phyloP scores from a whole-genome alignment of 2,329 filamentous ascomycete genomes.

The Xylaria sp. region DNA sequence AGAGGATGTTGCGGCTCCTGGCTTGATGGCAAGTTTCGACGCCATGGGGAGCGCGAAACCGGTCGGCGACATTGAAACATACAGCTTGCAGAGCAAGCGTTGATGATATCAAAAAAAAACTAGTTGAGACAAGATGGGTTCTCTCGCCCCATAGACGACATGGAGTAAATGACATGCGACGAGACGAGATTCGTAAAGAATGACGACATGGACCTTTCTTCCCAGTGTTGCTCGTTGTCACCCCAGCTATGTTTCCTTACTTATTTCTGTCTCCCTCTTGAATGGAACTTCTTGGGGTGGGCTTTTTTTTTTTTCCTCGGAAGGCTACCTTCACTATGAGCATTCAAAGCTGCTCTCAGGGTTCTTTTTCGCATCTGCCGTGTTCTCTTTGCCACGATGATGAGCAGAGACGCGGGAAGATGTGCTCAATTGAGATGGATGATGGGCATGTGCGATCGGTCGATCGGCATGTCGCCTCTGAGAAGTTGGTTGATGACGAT shows the following conservation, averaged over 20 bases:
- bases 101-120: not conserved
- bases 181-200: not conserved
- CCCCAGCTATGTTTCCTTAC: not conserved
- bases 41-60: not conserved
- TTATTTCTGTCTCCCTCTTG: conserved; percentile 13
- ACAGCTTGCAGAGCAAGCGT: conserved; percentile 9
- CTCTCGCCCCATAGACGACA: conserved; percentile 6
- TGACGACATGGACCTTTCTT: not conserved
- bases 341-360: conserved; percentile 6
- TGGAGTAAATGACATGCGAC: conserved; percentile 3
- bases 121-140: not conserved
- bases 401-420: conserved; percentile 3
- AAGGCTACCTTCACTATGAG: conserved; percentile 2
- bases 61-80: not conserved
- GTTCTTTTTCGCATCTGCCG: conserved; percentile 10
- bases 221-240: not conserved
- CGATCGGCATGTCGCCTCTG: conserved; percentile 9
- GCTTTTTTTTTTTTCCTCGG: conserved; percentile 1
- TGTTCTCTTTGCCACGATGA: conserved; percentile 7
- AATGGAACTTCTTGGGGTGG: conserved; percentile 11
- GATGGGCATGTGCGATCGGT: conserved; percentile 9
- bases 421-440: conserved; percentile 12
- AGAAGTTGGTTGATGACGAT: conserved; percentile 15
- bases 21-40: not conserved
- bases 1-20: not conserved